A percentile compares a stretch with the other conserved stretches of the same genome.
phyloP scores from a whole-genome alignment of 2,329 filamentous ascomycete genomes.

The Arthrobotrys iridis region DNA sequence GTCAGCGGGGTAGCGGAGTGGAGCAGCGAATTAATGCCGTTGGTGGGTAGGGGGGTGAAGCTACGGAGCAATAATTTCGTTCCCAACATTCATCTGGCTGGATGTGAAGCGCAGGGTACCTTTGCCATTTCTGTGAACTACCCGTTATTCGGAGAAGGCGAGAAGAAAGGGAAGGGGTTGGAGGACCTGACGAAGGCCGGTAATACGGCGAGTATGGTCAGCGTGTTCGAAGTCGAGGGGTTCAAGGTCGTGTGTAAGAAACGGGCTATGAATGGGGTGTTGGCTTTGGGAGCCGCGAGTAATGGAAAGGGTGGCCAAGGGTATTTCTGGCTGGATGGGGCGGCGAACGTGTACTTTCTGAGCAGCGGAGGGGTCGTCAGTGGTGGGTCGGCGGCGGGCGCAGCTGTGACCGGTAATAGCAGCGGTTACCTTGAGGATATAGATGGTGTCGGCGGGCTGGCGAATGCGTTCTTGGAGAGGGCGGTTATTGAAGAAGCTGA shows the following conservation, averaged over 20 bases:
- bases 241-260: slow-evolving; percentile 32
- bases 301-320: slow-evolving; percentile 31
- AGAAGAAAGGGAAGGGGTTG: slow-evolving; percentile 14
- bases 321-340: slow-evolving; percentile 47
- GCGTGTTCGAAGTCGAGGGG: slow-evolving; percentile 22
- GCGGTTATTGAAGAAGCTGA: slow-evolving; percentile 35
- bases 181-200: slow-evolving; percentile 40
- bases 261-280: slow-evolving; percentile 31
- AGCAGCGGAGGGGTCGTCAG: slow-evolving; percentile 39
- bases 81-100: slow-evolving; percentile 42
- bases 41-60: slow-evolving; percentile 1
- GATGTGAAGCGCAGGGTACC: slow-evolving; percentile 16
- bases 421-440: slow-evolving; percentile 43
- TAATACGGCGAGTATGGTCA: slow-evolving; percentile 46
- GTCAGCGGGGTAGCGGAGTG: slow-evolving; percentile 79
- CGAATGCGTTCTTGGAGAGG: slow-evolving; percentile 49
- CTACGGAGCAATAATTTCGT: slow-evolving; percentile 34
- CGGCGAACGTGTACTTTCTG: slow-evolving; percentile 47
- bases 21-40: slow-evolving; percentile 58
- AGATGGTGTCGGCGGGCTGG: slow-evolving; percentile 26
- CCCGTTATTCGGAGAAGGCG: slow-evolving; percentile 12
- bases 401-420: background rate
- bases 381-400: slow-evolving; percentile 7
- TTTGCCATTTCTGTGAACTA: slow-evolving; percentile 48
- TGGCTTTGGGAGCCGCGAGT: slow-evolving; percentile 27